These are phyloP conservation scores for Adansonia digitata DNA, from an alignment of 345 rosid species.

Conservation along the genomic window DNA sequence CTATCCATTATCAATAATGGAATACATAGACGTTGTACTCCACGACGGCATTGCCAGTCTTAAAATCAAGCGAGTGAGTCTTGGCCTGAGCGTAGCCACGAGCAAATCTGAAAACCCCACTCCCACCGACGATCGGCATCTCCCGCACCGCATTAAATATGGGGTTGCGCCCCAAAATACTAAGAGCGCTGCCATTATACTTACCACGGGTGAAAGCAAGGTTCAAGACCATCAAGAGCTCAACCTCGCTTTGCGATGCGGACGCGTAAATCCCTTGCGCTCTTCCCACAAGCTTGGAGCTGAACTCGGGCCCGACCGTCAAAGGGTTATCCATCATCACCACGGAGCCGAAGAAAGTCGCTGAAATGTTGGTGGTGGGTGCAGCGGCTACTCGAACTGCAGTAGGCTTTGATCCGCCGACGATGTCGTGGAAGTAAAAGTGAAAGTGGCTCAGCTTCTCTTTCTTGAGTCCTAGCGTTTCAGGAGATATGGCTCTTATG, in stretches of 20 bases:
- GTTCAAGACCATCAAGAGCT: neutral
- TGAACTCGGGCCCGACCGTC: neutral
- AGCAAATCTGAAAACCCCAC: neutral
- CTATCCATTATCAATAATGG: too few species aligned
- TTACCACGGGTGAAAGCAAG: neutral
- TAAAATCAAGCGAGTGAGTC: neutral
- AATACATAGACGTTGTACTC: too few species aligned
- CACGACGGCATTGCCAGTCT: too few species aligned
- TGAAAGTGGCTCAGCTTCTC: conserved; percentile 37
- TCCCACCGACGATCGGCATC: neutral
- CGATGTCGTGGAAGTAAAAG: too few species aligned
- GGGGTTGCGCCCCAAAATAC: neutral
- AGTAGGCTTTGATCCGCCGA: too few species aligned
- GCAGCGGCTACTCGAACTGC: too few species aligned
- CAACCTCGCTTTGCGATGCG: neutral
- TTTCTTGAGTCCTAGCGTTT: conserved; percentile 23
- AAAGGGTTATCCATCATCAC: conserved; percentile 3
- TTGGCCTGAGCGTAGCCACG: too few species aligned
- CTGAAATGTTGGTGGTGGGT: too few species aligned
- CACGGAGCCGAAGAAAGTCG: neutral
- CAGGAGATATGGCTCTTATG: conserved; percentile 15
- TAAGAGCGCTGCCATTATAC: neutral
- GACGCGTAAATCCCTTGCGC: neutral
- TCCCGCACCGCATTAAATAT: neutral
- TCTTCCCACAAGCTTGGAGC: neutral